phyloP scores from a whole-genome alignment of 2,329 filamentous ascomycete genomes.

The Aureobasidium sp. region DNA sequence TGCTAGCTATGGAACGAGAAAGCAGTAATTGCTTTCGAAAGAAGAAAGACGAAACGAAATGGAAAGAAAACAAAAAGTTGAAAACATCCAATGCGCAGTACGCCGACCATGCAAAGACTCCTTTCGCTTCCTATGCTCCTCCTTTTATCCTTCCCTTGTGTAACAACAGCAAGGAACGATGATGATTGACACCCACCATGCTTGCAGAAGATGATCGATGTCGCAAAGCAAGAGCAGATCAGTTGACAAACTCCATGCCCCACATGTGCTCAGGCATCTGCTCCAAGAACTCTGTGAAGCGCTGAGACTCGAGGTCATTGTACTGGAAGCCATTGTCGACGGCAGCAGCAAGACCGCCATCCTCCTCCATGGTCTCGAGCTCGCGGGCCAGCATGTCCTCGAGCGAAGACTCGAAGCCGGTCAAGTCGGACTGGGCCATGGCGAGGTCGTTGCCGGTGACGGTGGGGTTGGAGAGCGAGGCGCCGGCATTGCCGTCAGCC shows the following conservation, averaged over 20 bases:
- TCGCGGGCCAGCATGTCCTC: conserved; percentile 7
- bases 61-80: not conserved
- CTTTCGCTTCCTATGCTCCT: not conserved
- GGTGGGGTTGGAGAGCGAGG: not conserved
- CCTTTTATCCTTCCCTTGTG: not conserved
- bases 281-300: conserved; percentile 14
- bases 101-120: conserved; percentile 6
- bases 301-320: conserved; percentile 13
- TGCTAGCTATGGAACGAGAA: conserved; percentile 8
- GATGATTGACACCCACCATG: not conserved
- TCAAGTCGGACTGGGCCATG: conserved; percentile 4
- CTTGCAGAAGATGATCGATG: not conserved
- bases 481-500: not conserved
- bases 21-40: not conserved
- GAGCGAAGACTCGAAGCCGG: conserved; percentile 9
- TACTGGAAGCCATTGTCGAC: conserved; percentile 2
- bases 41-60: not conserved
- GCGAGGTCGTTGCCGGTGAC: conserved; percentile 1
- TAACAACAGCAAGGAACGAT: not conserved
- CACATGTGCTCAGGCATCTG: conserved; percentile 17
- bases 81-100: conserved; percentile 3
- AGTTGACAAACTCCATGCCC: conserved; percentile 16
- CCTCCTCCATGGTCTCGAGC: conserved; percentile 9
- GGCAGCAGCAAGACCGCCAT: not conserved
- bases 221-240: not conserved